A percentile compares a stretch with the other conserved stretches of the same genome.
These are phyloP conservation scores for Prinsepia uniflora DNA, from an alignment of 306 rosid species.

Conservation along the genomic window DNA sequence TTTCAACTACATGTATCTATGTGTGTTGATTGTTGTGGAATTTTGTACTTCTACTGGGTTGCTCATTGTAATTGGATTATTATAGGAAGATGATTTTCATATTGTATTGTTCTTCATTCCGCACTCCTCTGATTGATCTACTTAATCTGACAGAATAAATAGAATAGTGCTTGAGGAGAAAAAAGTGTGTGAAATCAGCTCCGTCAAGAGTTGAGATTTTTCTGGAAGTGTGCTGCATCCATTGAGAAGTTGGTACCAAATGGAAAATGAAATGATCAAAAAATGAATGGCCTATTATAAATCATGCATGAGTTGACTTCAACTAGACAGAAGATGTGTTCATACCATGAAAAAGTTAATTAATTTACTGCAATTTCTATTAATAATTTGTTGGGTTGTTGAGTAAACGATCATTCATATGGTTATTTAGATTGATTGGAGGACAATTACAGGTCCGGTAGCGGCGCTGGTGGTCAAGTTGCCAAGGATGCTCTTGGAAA, in stretches of 20 bases:
- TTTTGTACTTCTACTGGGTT: not conserved
- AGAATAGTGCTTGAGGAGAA: too few species aligned
- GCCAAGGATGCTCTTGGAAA: slow-evolving; percentile 94
- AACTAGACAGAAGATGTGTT: too few species aligned
- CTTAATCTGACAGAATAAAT: too few species aligned
- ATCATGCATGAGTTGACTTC: too few species aligned
- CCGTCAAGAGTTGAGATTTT: not conserved
- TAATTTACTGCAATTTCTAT: too few species aligned
- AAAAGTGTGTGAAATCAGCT: too few species aligned
- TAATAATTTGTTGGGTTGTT: not conserved
- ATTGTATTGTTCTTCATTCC: too few species aligned
- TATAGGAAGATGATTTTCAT: not conserved
- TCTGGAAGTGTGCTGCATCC: not conserved
- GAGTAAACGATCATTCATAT: not conserved
- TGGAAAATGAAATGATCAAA: not conserved
- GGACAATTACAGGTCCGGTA: slow-evolving; percentile 44
- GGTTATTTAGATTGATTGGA: slow-evolving; percentile 6
- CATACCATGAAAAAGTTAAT: too few species aligned
- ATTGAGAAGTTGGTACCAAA: not conserved
- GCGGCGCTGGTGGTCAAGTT: slow-evolving; percentile 40
- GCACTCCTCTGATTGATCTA: too few species aligned
- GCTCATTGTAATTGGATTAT: not conserved
- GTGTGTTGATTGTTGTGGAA: not conserved
- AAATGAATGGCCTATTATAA: too few species aligned
- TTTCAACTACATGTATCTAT: not conserved